Evolutionary conservation across 1,139 yeast species (phyloP), one percentile per base, ranked within the genome.

Genomic region (Hansenula lynferdii): DNA sequence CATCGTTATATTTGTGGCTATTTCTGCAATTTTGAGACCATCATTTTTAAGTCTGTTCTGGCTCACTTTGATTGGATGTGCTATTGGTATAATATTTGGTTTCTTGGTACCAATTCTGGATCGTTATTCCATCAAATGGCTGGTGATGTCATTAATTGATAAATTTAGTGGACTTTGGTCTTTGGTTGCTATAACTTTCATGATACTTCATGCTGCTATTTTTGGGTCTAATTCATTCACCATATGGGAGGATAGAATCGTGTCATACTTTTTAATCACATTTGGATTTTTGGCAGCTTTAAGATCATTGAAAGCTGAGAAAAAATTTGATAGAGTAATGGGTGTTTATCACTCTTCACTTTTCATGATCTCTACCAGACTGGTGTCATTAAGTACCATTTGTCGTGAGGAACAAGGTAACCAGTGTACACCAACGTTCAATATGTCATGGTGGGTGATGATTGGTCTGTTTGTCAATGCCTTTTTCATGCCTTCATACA

Each of bases 351-450:
- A 85, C 59, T 75, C 90, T 1, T 53, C 78, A 8, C 73, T 81
- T 1, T 80, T 84, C 51, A 68, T 84, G 32, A 41, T 81, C 1
- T 66, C 81, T 11, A 72, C 87, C 3, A 69, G 92, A 50, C 35
- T 80, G 5, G 72, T 78, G 1, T 77, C 92, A 0, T 63, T 70
- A 49, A 82, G 85, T 15, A 76, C 80, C 15, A 68, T 85, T 14
- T 92, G 98, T 54, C 77, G 98, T 43, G 97, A 92, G 57, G 98
- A 92, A 54, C 97, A 92, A 60, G 81, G 86, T n/a, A 73, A 74
- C 1, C 67, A 72, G 41, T 92, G 97, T 57, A 58, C 58, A 1
- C 75, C 94, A 8, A 85, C 85, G 3, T 92, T 87, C 53, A 70
- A 69, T 34, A 66, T 79, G 37, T 71, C 85, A 1, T 71, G 82